Base-by-base conservation (phyloP, 169 alveolate genomes). In the Plasmodium vivax region DNA sequence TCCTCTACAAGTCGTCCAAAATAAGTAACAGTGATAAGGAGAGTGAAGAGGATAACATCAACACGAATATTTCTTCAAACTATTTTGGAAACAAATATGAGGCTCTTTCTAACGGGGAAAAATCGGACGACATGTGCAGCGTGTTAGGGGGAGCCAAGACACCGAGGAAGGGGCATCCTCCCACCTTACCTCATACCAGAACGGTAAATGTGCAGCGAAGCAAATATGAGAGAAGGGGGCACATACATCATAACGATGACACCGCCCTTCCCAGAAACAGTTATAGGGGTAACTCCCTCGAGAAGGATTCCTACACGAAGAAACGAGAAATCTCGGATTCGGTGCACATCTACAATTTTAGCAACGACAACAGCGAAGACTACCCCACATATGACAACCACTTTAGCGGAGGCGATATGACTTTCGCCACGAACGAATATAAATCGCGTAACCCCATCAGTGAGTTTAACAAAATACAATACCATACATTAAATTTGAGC, bases 1-100 rank as follows among this genome's bases (percentile, higher is more conserved):
- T 74, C 3, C 36, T 92, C 5, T 92, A 72, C 58, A 92, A 92
- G 38, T 92, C 95, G n/a, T 92, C 95, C 2, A 92, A 92, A 92
- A 92, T 92, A 73, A 71, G 83, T 51, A 77, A 73, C 84, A 68
- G 38, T 45, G 62, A 79, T 14, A 47, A 72, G 32, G 82, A 83
- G 47, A 56, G 72, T 27, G 84, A 36, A 7, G 85, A 72, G 38
- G 23, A 92, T 82, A 47, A 19, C 43, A 27, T 30, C 77, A 16
- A 90, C 38, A 54, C 47, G 14, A 83, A 90, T 73, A 41, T 45
- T 5, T 38, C 93, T 23, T 84, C 93, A 6, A 84, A 43, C 43
- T 84, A 84, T 36, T 84, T 84, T 77, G 47, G 54, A 32, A 87
- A 75, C 62, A 34, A 77, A 54, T 45, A 72, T 73, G 77, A 85